phyloP scores from a whole-genome alignment of 148 eudicot genomes.

The Camellia sinensis region DNA sequence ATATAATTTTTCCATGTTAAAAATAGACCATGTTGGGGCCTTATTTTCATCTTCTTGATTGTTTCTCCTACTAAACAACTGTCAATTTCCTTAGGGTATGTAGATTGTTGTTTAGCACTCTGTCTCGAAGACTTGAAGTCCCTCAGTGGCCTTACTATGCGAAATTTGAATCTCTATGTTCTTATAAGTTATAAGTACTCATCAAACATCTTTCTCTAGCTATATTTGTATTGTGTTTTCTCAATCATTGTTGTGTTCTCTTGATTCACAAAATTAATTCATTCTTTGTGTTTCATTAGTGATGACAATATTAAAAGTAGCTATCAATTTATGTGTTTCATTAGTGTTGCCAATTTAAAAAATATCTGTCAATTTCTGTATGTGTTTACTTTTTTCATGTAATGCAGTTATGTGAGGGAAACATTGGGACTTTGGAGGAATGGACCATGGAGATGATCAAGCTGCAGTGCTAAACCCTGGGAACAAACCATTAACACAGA shows the following conservation, averaged over 20 bases:
- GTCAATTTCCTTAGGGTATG: too few relatives aligned
- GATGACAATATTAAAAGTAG: too few relatives aligned
- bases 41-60: too few relatives aligned
- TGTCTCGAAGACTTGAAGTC: too few relatives aligned
- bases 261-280: neutral
- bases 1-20: too few relatives aligned
- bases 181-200: neutral
- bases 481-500: conserved; percentile 65
- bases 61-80: too few relatives aligned
- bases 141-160: too few relatives aligned
- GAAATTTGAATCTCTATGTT: neutral
- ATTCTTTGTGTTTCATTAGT: too few relatives aligned
- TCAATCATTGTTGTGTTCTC: neutral
- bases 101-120: too few relatives aligned
- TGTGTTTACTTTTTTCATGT: conserved; percentile 7
- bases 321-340: neutral
- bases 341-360: too few relatives aligned
- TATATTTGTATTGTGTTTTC: neutral
- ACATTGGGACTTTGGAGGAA: conserved; percentile 85
- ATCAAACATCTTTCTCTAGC: too few relatives aligned
- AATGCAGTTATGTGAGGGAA: conserved; percentile 61
- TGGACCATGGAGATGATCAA: conserved; percentile 90
- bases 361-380: neutral
- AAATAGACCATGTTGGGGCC: too few relatives aligned
- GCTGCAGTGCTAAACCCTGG: conserved; percentile 72